phyloP scores from a whole-genome alignment of 371 early-diverging fungal species.

The Rhizopus arrhizus region DNA sequence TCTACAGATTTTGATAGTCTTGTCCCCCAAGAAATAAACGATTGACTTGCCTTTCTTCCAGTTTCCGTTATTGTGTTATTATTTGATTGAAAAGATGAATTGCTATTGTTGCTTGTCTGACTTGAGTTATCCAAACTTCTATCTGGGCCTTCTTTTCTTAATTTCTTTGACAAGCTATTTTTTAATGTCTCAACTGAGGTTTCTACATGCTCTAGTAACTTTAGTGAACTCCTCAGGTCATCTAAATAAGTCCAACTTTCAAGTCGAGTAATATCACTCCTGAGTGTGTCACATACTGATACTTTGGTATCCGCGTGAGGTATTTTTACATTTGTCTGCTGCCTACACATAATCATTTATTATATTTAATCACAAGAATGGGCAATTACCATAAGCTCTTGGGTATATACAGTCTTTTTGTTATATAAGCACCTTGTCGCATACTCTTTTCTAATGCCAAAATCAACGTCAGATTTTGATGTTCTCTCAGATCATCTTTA shows the following conservation, averaged over 20 bases:
- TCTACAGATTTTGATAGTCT: conserved; percentile 56
- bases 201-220: conserved; percentile 41
- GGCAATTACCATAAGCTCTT: conserved; percentile 53
- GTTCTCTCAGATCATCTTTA: not conserved
- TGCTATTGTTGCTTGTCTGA: not conserved
- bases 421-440: conserved; percentile 55
- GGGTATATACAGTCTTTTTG: conserved; percentile 58
- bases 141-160: conserved; percentile 37
- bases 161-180: conserved; percentile 41
- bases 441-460: conserved; percentile 51
- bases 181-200: conserved; percentile 37
- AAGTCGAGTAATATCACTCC: conserved; percentile 35
- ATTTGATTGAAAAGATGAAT: not conserved
- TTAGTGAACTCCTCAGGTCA: conserved; percentile 37
- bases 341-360: conserved; percentile 18
- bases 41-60: conserved; percentile 25
- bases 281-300: conserved; percentile 52
- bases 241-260: conserved; percentile 43
- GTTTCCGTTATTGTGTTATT: conserved; percentile 10
- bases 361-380: not conserved
- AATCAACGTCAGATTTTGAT: conserved; percentile 33
- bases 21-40: conserved; percentile 52
- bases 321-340: conserved; percentile 52
- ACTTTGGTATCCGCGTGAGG: conserved; percentile 59
- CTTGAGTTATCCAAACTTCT: not conserved